Evolutionary conservation across 192 early-diverging fungal species (phyloP).

Genomic region (Glomus cerebriforme): DNA sequence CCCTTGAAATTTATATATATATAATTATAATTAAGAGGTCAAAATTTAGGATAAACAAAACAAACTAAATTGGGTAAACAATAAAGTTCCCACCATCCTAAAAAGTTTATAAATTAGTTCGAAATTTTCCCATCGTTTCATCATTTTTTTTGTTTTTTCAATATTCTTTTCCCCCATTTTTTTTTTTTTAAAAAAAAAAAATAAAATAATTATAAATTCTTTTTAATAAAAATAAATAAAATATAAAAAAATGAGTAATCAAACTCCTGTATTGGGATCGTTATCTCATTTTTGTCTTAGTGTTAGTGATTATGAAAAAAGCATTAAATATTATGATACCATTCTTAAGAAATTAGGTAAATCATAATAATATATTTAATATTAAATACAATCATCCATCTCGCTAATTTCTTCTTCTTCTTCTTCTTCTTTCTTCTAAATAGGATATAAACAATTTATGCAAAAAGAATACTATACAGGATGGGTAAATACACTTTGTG

Average conservation of each 20-base stretch:
- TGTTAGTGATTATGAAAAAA: background rate
- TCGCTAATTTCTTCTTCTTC: background rate
- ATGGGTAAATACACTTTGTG: background rate
- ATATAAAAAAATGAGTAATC: background rate
- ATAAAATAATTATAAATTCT: too few relatives aligned
- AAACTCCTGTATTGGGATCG: background rate
- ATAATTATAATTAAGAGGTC: too few relatives aligned
- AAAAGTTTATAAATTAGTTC: background rate
- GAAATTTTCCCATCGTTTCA: background rate
- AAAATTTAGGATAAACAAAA: background rate
- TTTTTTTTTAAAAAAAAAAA: too few relatives aligned
- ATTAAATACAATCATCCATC: background rate
- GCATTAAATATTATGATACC: constrained; percentile 6
- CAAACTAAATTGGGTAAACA: background rate
- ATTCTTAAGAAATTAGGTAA: background rate
- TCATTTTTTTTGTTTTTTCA: background rate
- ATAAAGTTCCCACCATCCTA: background rate
- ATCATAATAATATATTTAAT: background rate
- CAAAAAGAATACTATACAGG: background rate
- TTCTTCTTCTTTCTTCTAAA: background rate
- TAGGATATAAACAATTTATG: background rate
- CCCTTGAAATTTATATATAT: too few relatives aligned
- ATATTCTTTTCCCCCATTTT: too few relatives aligned
- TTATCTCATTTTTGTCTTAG: background rate
- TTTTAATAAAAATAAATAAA: background rate